Base-by-base conservation (phyloP, 2,329 filamentous ascomycete species). In the Ophiostoma himal-ulmi region DNA sequence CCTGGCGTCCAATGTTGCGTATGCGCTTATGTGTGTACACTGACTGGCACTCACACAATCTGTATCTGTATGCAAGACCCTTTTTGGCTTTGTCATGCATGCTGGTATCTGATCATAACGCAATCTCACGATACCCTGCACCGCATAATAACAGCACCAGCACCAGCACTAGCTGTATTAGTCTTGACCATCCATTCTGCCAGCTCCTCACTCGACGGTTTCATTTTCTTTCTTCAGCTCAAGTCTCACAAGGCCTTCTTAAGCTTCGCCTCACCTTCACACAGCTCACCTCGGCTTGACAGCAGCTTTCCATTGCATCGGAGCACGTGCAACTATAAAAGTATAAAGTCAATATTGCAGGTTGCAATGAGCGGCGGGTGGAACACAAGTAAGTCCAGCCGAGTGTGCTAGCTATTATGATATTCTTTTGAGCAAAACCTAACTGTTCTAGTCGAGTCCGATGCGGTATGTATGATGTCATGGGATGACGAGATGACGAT, bases 371-470 rank as follows among this genome's bases (percentile, higher is more conserved):
- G 77, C 71, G 77, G 76, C 64, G 94, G 94, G 74, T 98, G 94
- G 94, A 97, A 96, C 81, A 98, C 94, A 54, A 97, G 88, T 89
- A 78, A 78, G 85, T 80, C 3, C 44, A 48, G 44, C 44, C 20
- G 14, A 17, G 14, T 20, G 14, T 20, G 4, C 14, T 17, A 48
- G 26, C 8, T 26, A 22, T 62, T 22, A 34, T 26, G 7, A 36
- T 26, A 34, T 30, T 7, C 7, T 1, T 26, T 14, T n/a, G 8
- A 7, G 39, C 13, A 60, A 13, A 34, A 34, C 8, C 65, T 48
- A 48, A 48, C 39, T 5, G 22, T 20, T 20, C 22, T 68, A 89
- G 87, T 98, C 78, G 94, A 98, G 81, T 96, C 92, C 74, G 94
- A 98, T 83, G 94, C 94, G 80, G 94, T 96, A 86, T 37, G 30